Evolutionary conservation across 1,284 basidiomycete species (phyloP), one percentile per base, ranked within the genome.

Genomic region (Rhodotorula sp.): DNA sequence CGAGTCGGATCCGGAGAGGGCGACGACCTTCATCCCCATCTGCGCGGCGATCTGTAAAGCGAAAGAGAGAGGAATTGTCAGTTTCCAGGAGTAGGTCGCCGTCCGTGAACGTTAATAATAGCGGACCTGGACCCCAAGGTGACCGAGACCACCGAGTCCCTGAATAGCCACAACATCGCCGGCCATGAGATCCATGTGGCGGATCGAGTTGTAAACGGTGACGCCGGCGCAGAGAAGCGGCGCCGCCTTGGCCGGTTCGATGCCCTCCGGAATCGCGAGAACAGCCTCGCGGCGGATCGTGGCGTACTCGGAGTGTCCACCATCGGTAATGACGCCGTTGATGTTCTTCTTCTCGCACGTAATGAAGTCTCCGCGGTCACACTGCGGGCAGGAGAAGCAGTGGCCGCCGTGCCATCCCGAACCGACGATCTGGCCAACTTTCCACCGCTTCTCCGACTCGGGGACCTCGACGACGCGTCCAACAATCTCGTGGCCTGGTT

Each of bases 181-280:
- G 3, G 71, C 55, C 45, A 71, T 70, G 54, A 78, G 63, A 45
- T 66, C 69, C 75, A 81, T 80, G 73, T 81, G 76, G 45, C 82
- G 78, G 38, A 84, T 78, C 7, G 80, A 80, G 72, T 81, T 82
- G 77, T 76, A 80, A 38, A 79, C 78, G 7, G 81, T 70, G 14
- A 67, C 62, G 14, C 55, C 47, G 10, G 43, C 54, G 52, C 62
- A 63, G 82, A 84, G 67, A 5, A 84, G 74, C 21, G 83, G 83
- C 10, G 82, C 83, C 28, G 80, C 78, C 68, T 83, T 78, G n/a
- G 79, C 81, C 2, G 81, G 80, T 43, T 81, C 80, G 26, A 80
- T 76, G 50, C 78, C 80, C 47, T 70, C 75, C 12, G 81, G 83
- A 54, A 82, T 74, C 60, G 63, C 70, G 28, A 72, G 78, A 48